A percentile compares a stretch with the other conserved stretches of the same genome.
These are phyloP conservation scores for Aureobasidium lini DNA, from an alignment of 2,329 filamentous ascomycete genomes.

Conservation along the genomic window DNA sequence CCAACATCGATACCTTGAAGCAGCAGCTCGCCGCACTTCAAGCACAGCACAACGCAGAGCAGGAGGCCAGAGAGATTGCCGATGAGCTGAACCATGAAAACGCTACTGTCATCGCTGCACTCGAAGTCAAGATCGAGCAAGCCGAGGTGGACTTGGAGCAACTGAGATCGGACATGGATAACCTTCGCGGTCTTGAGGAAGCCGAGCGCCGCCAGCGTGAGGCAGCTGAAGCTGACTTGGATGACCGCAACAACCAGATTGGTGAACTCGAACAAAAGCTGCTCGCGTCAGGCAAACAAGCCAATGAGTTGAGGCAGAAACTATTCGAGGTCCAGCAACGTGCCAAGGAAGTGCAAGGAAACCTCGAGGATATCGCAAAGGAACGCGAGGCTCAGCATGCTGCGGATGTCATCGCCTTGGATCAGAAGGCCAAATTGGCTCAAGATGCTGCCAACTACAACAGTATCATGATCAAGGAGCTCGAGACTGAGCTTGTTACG, in stretches of 20 bases:
- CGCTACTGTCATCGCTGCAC: slow-evolving; percentile 29
- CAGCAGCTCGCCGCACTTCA: slow-evolving; percentile 28
- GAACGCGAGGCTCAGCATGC: slow-evolving; percentile 34
- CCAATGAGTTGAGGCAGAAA: slow-evolving; percentile 43
- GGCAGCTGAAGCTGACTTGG: slow-evolving; percentile 35
- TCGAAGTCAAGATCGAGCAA: slow-evolving; percentile 29
- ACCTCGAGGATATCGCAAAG: slow-evolving; percentile 30
- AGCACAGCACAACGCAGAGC: slow-evolving; percentile 29
- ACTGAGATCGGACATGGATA: slow-evolving; percentile 28
- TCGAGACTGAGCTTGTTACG: slow-evolving; percentile 30
- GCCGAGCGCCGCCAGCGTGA: slow-evolving; percentile 38
- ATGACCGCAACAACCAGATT: slow-evolving; percentile 35
- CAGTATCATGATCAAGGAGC: slow-evolving; percentile 27
- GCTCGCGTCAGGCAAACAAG: slow-evolving; percentile 35
- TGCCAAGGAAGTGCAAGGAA: slow-evolving; percentile 31
- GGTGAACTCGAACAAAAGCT: slow-evolving; percentile 34
- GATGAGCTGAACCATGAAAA: slow-evolving; percentile 34
- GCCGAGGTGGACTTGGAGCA: slow-evolving; percentile 26
- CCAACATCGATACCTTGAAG: slow-evolving; percentile 28
- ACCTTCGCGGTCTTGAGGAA: slow-evolving; percentile 31
- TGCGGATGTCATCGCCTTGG: slow-evolving; percentile 28
- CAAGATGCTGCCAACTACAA: slow-evolving; percentile 31
- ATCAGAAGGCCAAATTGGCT: slow-evolving; percentile 32
- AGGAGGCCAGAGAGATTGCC: slow-evolving; percentile 24
- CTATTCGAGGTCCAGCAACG: slow-evolving; percentile 39